A percentile compares a stretch with the other conserved stretches of the same genome.
phyloP scores from a whole-genome alignment of 768 basidiomycete genomes.

The Cytidiella melzeri region DNA sequence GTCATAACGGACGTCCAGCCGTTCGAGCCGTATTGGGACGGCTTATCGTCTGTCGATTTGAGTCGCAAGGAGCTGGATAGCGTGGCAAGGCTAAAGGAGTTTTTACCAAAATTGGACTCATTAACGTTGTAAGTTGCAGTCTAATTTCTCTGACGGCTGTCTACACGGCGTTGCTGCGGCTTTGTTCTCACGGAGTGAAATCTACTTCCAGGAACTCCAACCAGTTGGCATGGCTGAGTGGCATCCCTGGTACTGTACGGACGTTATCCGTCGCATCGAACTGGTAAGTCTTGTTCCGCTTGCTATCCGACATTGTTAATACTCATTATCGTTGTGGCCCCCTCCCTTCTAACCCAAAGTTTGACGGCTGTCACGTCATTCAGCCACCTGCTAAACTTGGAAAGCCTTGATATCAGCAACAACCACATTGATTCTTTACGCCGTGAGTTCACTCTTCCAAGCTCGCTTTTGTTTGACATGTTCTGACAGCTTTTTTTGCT shows the following conservation, averaged over 20 bases:
- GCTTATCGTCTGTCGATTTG: constrained; percentile 67
- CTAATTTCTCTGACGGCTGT: not conserved
- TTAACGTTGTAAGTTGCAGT: constrained; percentile 61
- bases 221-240: constrained; percentile 74
- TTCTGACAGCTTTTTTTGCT: too few relatives aligned
- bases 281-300: constrained; percentile 39
- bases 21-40: constrained; percentile 93
- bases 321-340: not conserved
- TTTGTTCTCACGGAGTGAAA: not conserved
- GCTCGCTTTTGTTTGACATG: constrained; percentile 7
- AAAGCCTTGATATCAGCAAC: constrained; percentile 83
- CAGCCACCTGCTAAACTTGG: constrained; percentile 78
- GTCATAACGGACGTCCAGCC: constrained; percentile 94
- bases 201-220: constrained; percentile 54
- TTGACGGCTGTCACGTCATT: constrained; percentile 86
- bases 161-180: not conserved
- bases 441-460: constrained; percentile 52
- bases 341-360: constrained; percentile 31
- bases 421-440: constrained; percentile 85
- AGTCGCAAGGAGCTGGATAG: constrained; percentile 69
- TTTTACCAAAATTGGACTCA: constrained; percentile 73
- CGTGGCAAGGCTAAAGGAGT: constrained; percentile 82
- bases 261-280: constrained; percentile 76
- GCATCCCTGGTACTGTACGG: constrained; percentile 64
- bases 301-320: constrained; percentile 7